phyloP scores from a whole-genome alignment of 2,329 filamentous ascomycete species.

The Coniella lustricola region DNA sequence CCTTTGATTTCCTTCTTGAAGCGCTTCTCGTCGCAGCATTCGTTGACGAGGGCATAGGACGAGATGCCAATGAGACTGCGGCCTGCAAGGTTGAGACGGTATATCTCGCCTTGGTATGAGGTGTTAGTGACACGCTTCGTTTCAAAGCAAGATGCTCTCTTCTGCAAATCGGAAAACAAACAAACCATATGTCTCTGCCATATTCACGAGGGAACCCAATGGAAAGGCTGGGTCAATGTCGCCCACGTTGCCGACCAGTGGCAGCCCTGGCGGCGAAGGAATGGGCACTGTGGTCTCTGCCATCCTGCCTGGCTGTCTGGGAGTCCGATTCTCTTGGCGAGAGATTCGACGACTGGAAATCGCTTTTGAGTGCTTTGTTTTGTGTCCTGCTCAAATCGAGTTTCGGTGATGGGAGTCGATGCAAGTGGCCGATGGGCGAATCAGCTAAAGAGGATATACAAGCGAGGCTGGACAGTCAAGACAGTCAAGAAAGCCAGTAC shows the following conservation, averaged over 20 bases:
- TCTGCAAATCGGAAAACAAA: too few species aligned
- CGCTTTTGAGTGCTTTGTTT: too few species aligned
- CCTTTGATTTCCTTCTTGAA: slow-evolving; percentile 51
- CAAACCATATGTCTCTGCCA: slow-evolving; percentile 61
- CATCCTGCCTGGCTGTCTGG: slow-evolving; percentile 5
- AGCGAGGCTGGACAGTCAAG: too few species aligned
- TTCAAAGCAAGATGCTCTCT: too few species aligned
- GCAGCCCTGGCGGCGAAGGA: slow-evolving; percentile 56
- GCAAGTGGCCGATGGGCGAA: too few species aligned
- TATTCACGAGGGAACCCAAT: slow-evolving; percentile 43
- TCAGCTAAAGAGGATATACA: too few species aligned
- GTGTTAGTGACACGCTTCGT: too few species aligned
- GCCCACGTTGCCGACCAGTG: slow-evolving; percentile 57
- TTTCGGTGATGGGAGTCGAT: too few species aligned
- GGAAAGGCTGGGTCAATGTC: slow-evolving; percentile 57
- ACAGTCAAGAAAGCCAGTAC: too few species aligned
- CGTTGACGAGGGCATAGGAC: slow-evolving; percentile 41
- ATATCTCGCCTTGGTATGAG: slow-evolving; percentile 14
- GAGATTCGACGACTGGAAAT: neutral
- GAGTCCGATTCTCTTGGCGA: neutral
- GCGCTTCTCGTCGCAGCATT: slow-evolving; percentile 55
- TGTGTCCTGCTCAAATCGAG: too few species aligned
- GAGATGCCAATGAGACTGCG: slow-evolving; percentile 12
- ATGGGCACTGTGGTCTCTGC: slow-evolving; percentile 37
- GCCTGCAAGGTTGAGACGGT: slow-evolving; percentile 14